Evolutionary conservation across 2,329 filamentous ascomycete species (phyloP), one percentile per base, ranked within the genome.

Genomic region (Colletotrichum liriopes): DNA sequence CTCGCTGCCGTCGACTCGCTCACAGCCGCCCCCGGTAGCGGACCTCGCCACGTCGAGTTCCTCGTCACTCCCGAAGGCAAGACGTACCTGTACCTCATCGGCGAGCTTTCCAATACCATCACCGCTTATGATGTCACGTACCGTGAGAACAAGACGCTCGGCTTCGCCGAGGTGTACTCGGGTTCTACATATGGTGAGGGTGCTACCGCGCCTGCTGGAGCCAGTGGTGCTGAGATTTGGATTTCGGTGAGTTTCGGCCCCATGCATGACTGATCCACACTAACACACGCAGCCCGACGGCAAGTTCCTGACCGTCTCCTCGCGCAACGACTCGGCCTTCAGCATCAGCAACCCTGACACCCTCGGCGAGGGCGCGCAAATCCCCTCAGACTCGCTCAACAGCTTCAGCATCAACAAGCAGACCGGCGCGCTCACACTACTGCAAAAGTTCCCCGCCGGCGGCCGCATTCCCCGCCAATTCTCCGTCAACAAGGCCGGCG

Each of bases 401-500:
- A 90, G 85, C 71, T 94, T 90, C 82, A 77, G 83, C 67, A 87
- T 94, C 75, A 81, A 90, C 75, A 71, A 77, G 1, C 74, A 78
- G 18, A 87, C 86, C n/a, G 92, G 92, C 8, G 83, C 81, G 1
- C 84, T 94, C 35, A 81, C 77, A 0, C 86, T 89, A 67, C 79
- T 89, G 3, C 87, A 92, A 76, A 84, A 90, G 37, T 86, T 87
- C n/a, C 85, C 92, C 0, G 87, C 90, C 0, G 91, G 92, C 60
- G 93, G 93, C 2, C 80, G 82, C 9, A 88, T 86, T 67, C 93
- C 93, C 0, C 87, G 93, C 29, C 91, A 93, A 51, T 93, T 94
- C 79, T 88, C 86, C 62, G 81, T 94, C 68, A 94, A 92, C 80
- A 86, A 85, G 73, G 87, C 86, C 14, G 93, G 93, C 1, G 86